phyloP scores from a whole-genome alignment of 2,329 filamentous ascomycete genomes.

The Botrytis tulipae region DNA sequence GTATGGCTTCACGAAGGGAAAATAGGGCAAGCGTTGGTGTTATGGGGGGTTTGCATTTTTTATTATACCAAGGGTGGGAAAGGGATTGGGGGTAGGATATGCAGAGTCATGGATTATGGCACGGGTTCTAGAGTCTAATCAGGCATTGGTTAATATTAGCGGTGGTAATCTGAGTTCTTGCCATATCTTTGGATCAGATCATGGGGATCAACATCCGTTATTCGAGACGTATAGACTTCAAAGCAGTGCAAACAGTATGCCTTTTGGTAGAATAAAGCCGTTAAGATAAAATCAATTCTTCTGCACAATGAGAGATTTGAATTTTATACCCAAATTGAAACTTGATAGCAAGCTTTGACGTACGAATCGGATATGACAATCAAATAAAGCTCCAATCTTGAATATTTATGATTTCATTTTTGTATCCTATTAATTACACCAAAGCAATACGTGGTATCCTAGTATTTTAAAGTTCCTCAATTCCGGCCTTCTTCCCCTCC shows the following conservation, averaged over 20 bases:
- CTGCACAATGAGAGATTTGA: not conserved
- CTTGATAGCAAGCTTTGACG: not conserved
- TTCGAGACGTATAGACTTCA: not conserved
- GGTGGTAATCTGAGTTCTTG: not conserved
- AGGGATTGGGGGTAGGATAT: not conserved
- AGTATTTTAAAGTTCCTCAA: conserved; percentile 11
- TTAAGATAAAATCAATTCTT: not conserved
- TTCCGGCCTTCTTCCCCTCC: conserved; percentile 6
- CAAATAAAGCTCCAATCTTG: not conserved
- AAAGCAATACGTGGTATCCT: not conserved
- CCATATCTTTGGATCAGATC: not conserved
- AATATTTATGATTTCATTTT: not conserved
- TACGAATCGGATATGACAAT: not conserved
- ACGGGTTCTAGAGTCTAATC: not conserved
- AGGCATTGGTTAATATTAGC: not conserved
- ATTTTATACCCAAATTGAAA: not conserved
- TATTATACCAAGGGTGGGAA: conserved; percentile 18
- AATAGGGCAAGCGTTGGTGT: conserved; percentile 10
- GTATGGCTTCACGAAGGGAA: not conserved
- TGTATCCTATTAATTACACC: not conserved
- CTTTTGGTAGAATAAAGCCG: not conserved
- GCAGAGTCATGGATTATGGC: not conserved
- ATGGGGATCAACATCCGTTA: not conserved
- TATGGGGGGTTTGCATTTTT: conserved; percentile 14
- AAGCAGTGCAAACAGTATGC: not conserved